A percentile compares a stretch with the other conserved stretches of the same genome.
These are phyloP conservation scores for Globisporangium cystogenes DNA, from an alignment of 352 stramenopile genomes.

Conservation along the genomic window DNA sequence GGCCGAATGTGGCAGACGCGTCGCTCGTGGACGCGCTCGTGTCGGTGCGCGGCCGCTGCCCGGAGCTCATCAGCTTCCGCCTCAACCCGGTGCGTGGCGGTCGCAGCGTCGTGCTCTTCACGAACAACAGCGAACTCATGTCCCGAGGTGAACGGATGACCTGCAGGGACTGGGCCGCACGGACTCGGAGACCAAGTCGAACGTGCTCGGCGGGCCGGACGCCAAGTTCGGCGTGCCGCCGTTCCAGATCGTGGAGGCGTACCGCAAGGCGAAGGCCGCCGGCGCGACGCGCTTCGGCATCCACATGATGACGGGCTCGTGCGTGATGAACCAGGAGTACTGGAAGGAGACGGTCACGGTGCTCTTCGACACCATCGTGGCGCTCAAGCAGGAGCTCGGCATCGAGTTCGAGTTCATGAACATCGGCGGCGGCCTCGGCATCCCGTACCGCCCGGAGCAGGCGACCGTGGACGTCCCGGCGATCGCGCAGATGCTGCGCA, in stretches of 20 bases:
- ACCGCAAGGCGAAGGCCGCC: constrained; percentile 70
- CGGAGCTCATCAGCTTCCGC: constrained; percentile 85
- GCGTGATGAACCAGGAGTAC: constrained; percentile 87
- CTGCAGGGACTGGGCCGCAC: constrained; percentile 67
- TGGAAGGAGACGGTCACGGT: constrained; percentile 86
- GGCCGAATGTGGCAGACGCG: constrained; percentile 30
- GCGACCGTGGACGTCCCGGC: constrained; percentile 54
- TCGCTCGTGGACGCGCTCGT: constrained; percentile 80
- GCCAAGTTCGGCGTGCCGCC: constrained; percentile 87
- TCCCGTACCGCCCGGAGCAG: constrained; percentile 82
- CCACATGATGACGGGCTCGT: constrained; percentile 91
- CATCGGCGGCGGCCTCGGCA: constrained; percentile 84
- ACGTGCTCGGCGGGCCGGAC: constrained; percentile 82
- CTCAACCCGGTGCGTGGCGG: constrained; percentile 54
- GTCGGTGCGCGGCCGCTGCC: constrained; percentile 54
- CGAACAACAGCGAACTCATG: no score
- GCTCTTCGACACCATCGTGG: constrained; percentile 78
- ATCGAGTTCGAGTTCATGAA: constrained; percentile 92
- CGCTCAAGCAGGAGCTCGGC: constrained; percentile 68
- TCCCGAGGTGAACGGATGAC: not conserved
- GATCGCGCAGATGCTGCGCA: constrained; percentile 70
- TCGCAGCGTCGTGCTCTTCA: not conserved
- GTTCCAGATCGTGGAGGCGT: constrained; percentile 87
- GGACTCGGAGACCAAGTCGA: constrained; percentile 87
- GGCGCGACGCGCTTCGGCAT: constrained; percentile 86